Percentiles rank a stretch among this genome's conserved stretches.
These are phyloP conservation scores for Cladosporium sp. DNA, from an alignment of 2,329 filamentous ascomycete genomes.

Conservation along the genomic window DNA sequence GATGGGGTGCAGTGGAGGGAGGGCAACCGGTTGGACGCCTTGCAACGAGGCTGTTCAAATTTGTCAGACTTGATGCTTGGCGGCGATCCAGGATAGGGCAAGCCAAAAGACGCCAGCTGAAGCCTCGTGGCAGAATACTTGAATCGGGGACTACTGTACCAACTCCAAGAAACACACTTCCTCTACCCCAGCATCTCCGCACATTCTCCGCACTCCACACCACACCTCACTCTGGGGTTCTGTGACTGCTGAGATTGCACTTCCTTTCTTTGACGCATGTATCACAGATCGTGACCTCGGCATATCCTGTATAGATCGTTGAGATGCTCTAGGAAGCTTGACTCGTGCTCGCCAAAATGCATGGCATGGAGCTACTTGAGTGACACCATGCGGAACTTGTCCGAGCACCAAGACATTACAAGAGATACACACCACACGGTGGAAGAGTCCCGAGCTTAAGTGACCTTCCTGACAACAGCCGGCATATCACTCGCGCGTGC, in stretches of 20 bases:
- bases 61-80: neutral
- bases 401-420: neutral
- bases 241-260: too few species aligned
- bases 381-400: neutral
- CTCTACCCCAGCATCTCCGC: neutral
- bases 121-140: neutral
- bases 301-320: neutral
- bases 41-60: neutral
- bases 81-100: neutral
- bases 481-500: neutral
- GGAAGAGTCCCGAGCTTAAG: neutral
- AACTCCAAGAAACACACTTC: neutral
- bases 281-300: neutral
- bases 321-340: neutral
- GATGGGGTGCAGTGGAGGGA: neutral
- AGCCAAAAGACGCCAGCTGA: neutral
- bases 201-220: neutral
- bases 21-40: neutral
- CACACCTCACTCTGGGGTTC: neutral
- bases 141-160: neutral
- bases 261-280: too few species aligned
- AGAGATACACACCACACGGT: neutral
- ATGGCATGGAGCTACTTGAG: neutral
- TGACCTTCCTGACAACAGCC: neutral
- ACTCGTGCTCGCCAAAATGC: neutral